Conservation (phyloP, 257 asterid genomes). For the Avicennia marina region DNA sequence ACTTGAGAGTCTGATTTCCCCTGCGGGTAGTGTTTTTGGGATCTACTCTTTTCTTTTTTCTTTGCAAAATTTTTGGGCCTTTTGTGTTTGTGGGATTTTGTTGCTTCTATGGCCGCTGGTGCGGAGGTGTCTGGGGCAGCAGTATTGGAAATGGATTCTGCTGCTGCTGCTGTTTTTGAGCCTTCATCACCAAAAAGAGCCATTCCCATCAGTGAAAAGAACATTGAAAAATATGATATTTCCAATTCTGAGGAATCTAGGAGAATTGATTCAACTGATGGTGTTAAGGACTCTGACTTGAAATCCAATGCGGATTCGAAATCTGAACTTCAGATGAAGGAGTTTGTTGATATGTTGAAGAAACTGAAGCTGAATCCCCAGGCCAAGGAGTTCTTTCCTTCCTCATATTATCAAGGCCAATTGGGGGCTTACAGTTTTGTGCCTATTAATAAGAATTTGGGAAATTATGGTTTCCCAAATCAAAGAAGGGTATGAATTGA, state of each 20-base stretch:
- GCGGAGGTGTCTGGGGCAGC: constrained; percentile 68
- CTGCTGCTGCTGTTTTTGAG: constrained; percentile 35
- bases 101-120: constrained; percentile 72
- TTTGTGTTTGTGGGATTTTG: constrained; percentile 19
- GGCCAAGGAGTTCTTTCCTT: constrained; percentile 89
- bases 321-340: constrained; percentile 63
- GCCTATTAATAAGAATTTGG: constrained; percentile 40
- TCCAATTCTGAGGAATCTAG: constrained; percentile 33
- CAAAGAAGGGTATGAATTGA: constrained; percentile 58
- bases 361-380: constrained; percentile 76
- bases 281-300: constrained; percentile 48
- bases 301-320: constrained; percentile 43
- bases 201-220: constrained; percentile 12
- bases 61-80: no score
- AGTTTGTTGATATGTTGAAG: constrained; percentile 64
- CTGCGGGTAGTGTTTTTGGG: no score
- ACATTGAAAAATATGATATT: constrained; percentile 20
- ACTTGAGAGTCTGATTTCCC: no score
- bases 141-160: constrained; percentile 39
- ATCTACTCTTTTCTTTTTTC: no score
- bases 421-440: constrained; percentile 42
- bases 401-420: constrained; percentile 56
- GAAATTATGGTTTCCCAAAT: constrained; percentile 45
- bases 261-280: constrained; percentile 21
- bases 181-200: constrained; percentile 38